A percentile compares a stretch with the other conserved stretches of the same genome.
phyloP scores from a whole-genome alignment of 345 rosid species.

The Moricandia arvensis region DNA sequence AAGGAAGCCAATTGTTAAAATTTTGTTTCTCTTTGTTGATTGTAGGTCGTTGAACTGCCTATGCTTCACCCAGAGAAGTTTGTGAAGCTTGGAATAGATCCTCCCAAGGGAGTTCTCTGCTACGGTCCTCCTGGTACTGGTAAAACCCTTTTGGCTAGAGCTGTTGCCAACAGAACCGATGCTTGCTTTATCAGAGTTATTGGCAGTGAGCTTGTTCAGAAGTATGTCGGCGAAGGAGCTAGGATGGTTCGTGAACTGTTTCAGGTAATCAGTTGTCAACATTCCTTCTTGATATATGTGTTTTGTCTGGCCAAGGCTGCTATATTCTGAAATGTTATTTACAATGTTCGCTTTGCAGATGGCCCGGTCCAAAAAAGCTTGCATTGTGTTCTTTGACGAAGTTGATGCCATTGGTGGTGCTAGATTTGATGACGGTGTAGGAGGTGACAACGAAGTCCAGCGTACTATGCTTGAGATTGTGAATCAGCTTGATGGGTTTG shows the following conservation, averaged over 20 bases:
- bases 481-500: constrained; percentile 84
- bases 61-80: constrained; percentile 99
- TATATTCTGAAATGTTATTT: constrained; percentile 4
- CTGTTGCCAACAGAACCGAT: constrained; percentile 98
- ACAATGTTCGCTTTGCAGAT: constrained; percentile 50
- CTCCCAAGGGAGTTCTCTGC: constrained; percentile 99
- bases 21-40: neutral
- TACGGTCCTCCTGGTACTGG: constrained; percentile 99
- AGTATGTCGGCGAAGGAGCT: constrained; percentile 78
- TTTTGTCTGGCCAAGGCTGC: neutral
- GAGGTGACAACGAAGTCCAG: constrained; percentile 86
- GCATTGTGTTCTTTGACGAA: constrained; percentile 84
- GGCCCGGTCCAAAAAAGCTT: constrained; percentile 89
- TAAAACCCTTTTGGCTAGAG: constrained; percentile 91
- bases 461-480: constrained; percentile 89
- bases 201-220: constrained; percentile 98
- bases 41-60: constrained; percentile 90
- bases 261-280: neutral
- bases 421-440: constrained; percentile 84
- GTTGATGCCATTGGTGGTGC: constrained; percentile 96
- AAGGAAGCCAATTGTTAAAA: neutral
- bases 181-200: constrained; percentile 98
- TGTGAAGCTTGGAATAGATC: constrained; percentile 98
- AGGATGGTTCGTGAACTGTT: constrained; percentile 1
- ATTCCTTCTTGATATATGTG: neutral